Evolutionary conservation across 768 basidiomycete species (phyloP).

Genomic region (Rhodotorula babjevae): DNA sequence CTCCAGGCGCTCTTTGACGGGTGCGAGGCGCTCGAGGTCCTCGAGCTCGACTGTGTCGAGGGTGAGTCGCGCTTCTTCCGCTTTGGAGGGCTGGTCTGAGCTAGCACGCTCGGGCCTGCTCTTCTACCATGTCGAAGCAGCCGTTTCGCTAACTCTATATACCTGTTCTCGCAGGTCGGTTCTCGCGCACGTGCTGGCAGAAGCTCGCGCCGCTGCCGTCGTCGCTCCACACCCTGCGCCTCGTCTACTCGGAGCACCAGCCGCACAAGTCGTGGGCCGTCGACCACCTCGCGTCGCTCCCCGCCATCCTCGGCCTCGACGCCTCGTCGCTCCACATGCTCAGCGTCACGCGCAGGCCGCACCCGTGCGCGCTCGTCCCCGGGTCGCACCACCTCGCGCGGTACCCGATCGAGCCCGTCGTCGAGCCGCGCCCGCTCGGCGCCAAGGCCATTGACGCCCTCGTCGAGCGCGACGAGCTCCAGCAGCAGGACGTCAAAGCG

Average conservation of each 20-base stretch:
- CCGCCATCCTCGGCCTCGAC: not conserved
- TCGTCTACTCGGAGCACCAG: constrained; percentile 16
- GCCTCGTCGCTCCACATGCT: constrained; percentile 5
- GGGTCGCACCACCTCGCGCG: constrained; percentile 20
- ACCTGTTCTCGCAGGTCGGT: constrained; percentile 11
- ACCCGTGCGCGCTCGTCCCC: constrained; percentile 11
- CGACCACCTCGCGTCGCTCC: constrained; percentile 31
- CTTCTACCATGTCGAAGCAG: not conserved
- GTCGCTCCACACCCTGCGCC: constrained; percentile 11
- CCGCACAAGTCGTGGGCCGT: constrained; percentile 36
- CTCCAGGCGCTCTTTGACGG: constrained; percentile 15
- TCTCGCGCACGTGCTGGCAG: constrained; percentile 26
- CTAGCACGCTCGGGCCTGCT: not conserved
- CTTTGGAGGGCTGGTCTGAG: too few species aligned
- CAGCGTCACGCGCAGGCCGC: constrained; percentile 5
- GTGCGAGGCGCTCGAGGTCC: constrained; percentile 17
- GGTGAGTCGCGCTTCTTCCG: constrained; percentile 1
- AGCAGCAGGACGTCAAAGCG: not conserved
- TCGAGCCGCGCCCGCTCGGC: constrained; percentile 5
- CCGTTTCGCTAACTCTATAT: not conserved
- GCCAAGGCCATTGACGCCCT: constrained; percentile 7
- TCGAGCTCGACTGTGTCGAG: constrained; percentile 29
- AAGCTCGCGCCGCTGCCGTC: constrained; percentile 10
- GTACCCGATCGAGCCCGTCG: constrained; percentile 10
- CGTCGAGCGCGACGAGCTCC: not conserved